Evolutionary conservation across 2,329 filamentous ascomycete species (phyloP).

Genomic region (Colletotrichum higginsianum): DNA sequence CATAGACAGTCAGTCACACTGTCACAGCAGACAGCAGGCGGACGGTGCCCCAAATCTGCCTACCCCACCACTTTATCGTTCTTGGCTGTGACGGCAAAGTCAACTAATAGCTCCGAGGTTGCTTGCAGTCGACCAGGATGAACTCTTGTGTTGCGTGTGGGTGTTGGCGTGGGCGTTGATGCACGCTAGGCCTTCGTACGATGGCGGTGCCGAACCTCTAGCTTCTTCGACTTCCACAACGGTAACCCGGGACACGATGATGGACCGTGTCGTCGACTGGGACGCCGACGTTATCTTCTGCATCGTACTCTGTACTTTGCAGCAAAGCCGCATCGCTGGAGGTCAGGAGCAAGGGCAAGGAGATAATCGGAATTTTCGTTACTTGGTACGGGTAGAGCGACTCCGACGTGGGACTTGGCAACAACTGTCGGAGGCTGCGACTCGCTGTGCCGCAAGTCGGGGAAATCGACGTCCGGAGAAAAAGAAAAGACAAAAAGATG

Average conservation of each 20-base stretch:
- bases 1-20: neutral
- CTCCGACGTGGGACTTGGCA: slow-evolving; percentile 14
- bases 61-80: slow-evolving; percentile 12
- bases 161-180: too few relatives aligned
- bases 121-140: slow-evolving; percentile 19
- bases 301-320: too few relatives aligned
- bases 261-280: neutral
- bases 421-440: slow-evolving; percentile 38
- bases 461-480: slow-evolving; percentile 34
- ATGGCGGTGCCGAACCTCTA: neutral
- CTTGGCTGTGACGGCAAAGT: slow-evolving; percentile 22
- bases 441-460: slow-evolving; percentile 40
- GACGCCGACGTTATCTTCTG: neutral
- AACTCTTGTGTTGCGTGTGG: neutral
- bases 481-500: slow-evolving; percentile 29
- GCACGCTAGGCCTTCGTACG: too few relatives aligned
- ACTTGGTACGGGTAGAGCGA: neutral
- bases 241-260: neutral
- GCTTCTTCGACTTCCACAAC: neutral
- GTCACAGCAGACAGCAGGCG: neutral
- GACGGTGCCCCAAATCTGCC: slow-evolving; percentile 5
- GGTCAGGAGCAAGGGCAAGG: neutral
- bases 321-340: neutral
- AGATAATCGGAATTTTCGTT: neutral
- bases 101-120: slow-evolving; percentile 17